Evolutionary conservation across 257 asterid species (phyloP), one percentile per base, ranked within the genome.

Genomic region (Asclepias syriaca): DNA sequence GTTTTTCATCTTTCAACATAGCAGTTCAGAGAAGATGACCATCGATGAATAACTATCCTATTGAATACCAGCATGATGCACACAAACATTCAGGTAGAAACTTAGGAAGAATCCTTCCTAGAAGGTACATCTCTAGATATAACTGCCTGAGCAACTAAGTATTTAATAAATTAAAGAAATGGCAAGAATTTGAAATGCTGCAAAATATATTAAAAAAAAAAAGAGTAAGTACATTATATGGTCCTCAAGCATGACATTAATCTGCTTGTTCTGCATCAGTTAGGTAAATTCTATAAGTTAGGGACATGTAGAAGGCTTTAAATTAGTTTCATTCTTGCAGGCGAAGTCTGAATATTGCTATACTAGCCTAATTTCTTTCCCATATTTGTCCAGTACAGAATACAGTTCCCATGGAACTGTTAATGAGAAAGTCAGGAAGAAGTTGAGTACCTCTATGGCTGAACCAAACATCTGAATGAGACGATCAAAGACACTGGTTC

Each of bases 401-500:
- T 60, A 40, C 21, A 18, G 22, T 37, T 37, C 63, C 34, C 13
- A 8, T 15, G 48, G 59, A 15, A 46, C 6, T 22, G 60, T 27
- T 15, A n/a, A 68, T 50, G 63, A 68, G 49, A 60, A 68, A 48
- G 21, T n/a, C 27, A 45, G 48, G 57, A 68, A 54, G 63, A 73
- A 70, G 69, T 57, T 29, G 32, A 71, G 72, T 84, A 93, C 99
- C 97, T 89, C 97, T 61, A 95, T 92, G 80, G 97, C 96, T 51
- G 97, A 90, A 80, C 98, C 98, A 76, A 95, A 84, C 98, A 92
- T 95, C 81, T 90, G 91, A 87, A 95, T 84, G 83, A 95, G 93
- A 72, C 97, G 98, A 82, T 95, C 99, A 79, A 95, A 95, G 63
- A 95, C 98, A 73, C 98, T 95, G 48, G 99, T 95, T 70, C 96